Base-by-base conservation (phyloP, 208 protist genomes). In the Leishmania martiniquensis region DNA sequence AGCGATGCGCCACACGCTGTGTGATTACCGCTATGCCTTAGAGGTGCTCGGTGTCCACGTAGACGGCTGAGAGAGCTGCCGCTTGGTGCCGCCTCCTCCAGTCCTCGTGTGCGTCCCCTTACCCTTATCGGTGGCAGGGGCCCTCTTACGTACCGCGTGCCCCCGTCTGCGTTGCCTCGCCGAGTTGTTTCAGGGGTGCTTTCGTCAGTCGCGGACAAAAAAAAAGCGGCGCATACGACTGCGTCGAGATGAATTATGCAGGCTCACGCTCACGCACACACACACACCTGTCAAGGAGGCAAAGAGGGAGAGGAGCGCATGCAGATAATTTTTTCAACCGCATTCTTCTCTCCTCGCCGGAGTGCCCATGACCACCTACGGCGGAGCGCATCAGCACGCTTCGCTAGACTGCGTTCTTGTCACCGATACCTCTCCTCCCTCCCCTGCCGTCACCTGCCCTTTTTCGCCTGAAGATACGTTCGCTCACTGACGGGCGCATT, bases 21-120 rank as follows among this genome's bases (percentile, higher is more conserved):
- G 89, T 72, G 87, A 91, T 60, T 93, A 93, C 77, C 82, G 83
- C 34, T 91, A 89, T 37, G 49, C 87, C 39, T 52, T 93, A 52
- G 83, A 93, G 54, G 81, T 86, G 62, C 62, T 93, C 47, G 77
- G 76, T 10, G 15, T 62, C 4, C 17, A 42, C 57, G 68, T 29
- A 37, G 49, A 39, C 6, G 45, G 29, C 13, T 44, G 29, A 51
- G 47, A 29, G 13, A 49, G 29, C 39, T 44, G 63, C 42, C 34
- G 25, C 63, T 22, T 39, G 20, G 63, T 20, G 1, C 63, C 32
- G 15, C 63, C 15, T 69, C 63, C 37, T 49, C 37, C 63, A 45
- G 1, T 39, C 15, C 39, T 29, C 22, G 12, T 5, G 39, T 66
- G 63, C 42, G 15, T 47, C 39, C 2, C 42, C 20, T 22, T 25